These are phyloP conservation scores for Talaromyces sp. DNA, from an alignment of 2,329 filamentous ascomycete species.

Conservation along the genomic window DNA sequence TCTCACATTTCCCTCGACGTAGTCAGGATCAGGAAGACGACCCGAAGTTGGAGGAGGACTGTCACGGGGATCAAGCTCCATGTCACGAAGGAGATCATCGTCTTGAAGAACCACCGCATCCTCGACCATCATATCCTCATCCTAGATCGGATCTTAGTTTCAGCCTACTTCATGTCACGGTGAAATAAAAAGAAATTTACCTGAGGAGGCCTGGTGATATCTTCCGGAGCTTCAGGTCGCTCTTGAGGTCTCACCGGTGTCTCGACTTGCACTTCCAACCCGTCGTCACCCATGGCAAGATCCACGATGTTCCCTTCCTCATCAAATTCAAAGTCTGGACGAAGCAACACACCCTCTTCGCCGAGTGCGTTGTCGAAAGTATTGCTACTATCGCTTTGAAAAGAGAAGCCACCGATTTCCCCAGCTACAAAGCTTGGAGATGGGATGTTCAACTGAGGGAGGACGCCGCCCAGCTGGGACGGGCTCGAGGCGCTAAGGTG, in stretches of 20 bases:
- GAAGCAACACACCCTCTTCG: constrained; percentile 43
- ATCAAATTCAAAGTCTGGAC: constrained; percentile 58
- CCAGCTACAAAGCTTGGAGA: constrained; percentile 42
- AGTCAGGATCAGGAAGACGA: constrained; percentile 17
- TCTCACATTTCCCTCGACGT: constrained; percentile 10
- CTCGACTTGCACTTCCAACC: constrained; percentile 22
- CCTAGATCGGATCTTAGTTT: constrained; percentile 14
- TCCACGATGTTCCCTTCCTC: constrained; percentile 57
- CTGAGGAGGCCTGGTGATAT: constrained; percentile 16
- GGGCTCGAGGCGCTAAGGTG: constrained; percentile 29
- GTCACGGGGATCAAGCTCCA: constrained; percentile 19
- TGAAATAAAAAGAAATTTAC: constrained; percentile 26
- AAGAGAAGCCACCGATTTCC: constrained; percentile 32
- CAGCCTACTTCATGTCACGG: neutral
- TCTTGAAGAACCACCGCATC: neutral
- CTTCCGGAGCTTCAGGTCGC: constrained; percentile 22
- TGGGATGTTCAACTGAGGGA: constrained; percentile 43
- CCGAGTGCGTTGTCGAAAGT: constrained; percentile 26
- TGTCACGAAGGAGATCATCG: constrained; percentile 13
- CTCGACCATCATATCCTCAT: constrained; percentile 11
- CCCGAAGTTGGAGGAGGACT: constrained; percentile 19
- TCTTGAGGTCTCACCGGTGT: constrained; percentile 30
- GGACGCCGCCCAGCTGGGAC: constrained; percentile 21
- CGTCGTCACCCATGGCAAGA: constrained; percentile 20
- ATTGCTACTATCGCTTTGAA: constrained; percentile 34